These are phyloP conservation scores for Yarrowia hollandica DNA, from an alignment of 805 yeast species.

Conservation along the genomic window DNA sequence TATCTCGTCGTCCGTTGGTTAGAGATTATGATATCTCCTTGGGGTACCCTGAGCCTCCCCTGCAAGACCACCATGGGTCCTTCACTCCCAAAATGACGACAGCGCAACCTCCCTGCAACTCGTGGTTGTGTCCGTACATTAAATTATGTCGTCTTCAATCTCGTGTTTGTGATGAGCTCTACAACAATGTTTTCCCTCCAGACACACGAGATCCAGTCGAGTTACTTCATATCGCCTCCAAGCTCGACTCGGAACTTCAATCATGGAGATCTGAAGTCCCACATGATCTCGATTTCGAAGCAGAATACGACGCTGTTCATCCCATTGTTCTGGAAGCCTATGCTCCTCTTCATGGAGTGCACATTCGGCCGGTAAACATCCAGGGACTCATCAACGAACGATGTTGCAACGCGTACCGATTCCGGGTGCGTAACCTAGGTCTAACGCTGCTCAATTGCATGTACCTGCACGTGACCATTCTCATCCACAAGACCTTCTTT, in stretches of 20 bases:
- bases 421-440: slow-evolving; percentile 1
- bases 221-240: background rate
- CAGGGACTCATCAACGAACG: slow-evolving; percentile 19
- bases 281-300: slow-evolving; percentile 8
- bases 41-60: background rate
- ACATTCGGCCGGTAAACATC: background rate
- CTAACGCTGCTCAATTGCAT: slow-evolving; percentile 16
- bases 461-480: slow-evolving; percentile 14
- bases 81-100: background rate
- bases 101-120: background rate
- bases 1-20: background rate
- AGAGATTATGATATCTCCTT: slow-evolving; percentile 9
- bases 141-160: background rate
- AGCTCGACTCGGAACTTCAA: slow-evolving; percentile 8
- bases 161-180: slow-evolving; percentile 1
- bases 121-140: slow-evolving; percentile 6
- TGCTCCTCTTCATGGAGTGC: slow-evolving; percentile 4
- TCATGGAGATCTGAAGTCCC: background rate
- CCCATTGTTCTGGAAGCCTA: slow-evolving; percentile 4
- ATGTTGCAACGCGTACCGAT: slow-evolving; percentile 12
- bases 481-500: slow-evolving; percentile 21
- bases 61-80: background rate
- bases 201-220: slow-evolving; percentile 6
- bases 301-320: slow-evolving; percentile 14
- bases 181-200: slow-evolving; percentile 5